Evolutionary conservation across 306 rosid species (phyloP).

Genomic region (Rosa lucieae): DNA sequence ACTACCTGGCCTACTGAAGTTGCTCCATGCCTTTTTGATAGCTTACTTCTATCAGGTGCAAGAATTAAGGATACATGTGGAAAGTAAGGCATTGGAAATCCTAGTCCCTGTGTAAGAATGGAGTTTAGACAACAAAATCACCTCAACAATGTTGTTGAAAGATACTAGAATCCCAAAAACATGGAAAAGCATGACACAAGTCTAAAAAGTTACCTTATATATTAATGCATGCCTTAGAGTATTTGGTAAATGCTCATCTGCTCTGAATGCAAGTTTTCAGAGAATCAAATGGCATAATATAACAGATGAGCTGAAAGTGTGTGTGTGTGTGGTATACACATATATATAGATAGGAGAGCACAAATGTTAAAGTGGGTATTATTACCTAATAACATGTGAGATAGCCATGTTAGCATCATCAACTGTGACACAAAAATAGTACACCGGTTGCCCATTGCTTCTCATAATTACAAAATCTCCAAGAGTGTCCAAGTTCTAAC

Average conservation of each 20-base stretch:
- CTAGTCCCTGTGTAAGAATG: slow-evolving; percentile 9
- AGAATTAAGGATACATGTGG: slow-evolving; percentile 79
- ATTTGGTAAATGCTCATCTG: slow-evolving; percentile 28
- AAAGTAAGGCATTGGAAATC: slow-evolving; percentile 19
- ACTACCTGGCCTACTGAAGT: too few relatives aligned
- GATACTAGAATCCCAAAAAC: neutral
- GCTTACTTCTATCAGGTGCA: too few relatives aligned
- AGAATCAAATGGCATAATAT: neutral
- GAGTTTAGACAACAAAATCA: neutral
- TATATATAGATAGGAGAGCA: too few relatives aligned
- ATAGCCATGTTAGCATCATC: slow-evolving; percentile 99
- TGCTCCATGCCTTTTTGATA: too few relatives aligned
- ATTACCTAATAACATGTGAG: slow-evolving; percentile 56
- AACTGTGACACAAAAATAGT: slow-evolving; percentile 93
- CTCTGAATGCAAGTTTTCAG: slow-evolving; percentile 16
- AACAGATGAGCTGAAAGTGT: neutral
- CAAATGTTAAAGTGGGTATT: too few relatives aligned
- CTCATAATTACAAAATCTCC: slow-evolving; percentile 98
- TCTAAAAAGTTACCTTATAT: slow-evolving; percentile 64
- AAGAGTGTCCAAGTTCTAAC: too few relatives aligned
- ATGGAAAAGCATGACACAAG: neutral
- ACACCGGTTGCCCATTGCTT: slow-evolving; percentile 98
- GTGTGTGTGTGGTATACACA: too few relatives aligned
- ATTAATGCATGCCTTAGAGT: slow-evolving; percentile 55
- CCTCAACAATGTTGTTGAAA: neutral